These are phyloP conservation scores for Xenosphaeropsis pyriputrescens DNA, from an alignment of 2,329 filamentous ascomycete species.

Conservation along the genomic window DNA sequence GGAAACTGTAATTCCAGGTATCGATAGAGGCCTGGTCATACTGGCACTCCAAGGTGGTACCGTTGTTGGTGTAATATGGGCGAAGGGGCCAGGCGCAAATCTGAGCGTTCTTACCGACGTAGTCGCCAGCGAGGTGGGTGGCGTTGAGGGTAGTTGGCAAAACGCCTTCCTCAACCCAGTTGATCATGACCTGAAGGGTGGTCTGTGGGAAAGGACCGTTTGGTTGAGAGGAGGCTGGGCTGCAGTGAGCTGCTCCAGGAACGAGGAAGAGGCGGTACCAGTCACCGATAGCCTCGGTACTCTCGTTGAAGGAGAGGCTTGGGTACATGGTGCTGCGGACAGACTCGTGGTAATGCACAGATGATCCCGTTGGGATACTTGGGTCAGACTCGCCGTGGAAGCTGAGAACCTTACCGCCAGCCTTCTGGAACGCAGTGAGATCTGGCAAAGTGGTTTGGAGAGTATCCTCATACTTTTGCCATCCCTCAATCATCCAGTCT, in stretches of 20 bases:
- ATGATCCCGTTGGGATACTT: conserved; percentile 34
- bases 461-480: conserved; percentile 30
- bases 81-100: conserved; percentile 28
- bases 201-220: conserved; percentile 25
- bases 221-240: conserved; percentile 23
- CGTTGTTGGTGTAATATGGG: conserved; percentile 23
- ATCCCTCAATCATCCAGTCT: conserved; percentile 33
- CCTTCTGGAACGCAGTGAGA: conserved; percentile 25
- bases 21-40: conserved; percentile 22
- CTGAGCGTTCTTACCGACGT: conserved; percentile 19
- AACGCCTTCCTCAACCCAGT: conserved; percentile 35
- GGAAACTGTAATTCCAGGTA: conserved; percentile 23
- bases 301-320: conserved; percentile 20
- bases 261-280: conserved; percentile 41
- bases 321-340: conserved; percentile 35
- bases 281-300: conserved; percentile 25
- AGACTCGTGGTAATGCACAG: conserved; percentile 37
- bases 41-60: conserved; percentile 20
- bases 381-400: conserved; percentile 40
- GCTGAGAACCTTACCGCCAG: conserved; percentile 34
- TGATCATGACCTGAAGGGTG: conserved; percentile 29
- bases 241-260: conserved; percentile 36
- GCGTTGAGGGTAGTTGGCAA: conserved; percentile 27
- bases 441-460: conserved; percentile 33
- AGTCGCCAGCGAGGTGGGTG: conserved; percentile 7